phyloP scores from a whole-genome alignment of 2,329 filamentous ascomycete genomes.

The Phaeosphaeriaceae sp. region DNA sequence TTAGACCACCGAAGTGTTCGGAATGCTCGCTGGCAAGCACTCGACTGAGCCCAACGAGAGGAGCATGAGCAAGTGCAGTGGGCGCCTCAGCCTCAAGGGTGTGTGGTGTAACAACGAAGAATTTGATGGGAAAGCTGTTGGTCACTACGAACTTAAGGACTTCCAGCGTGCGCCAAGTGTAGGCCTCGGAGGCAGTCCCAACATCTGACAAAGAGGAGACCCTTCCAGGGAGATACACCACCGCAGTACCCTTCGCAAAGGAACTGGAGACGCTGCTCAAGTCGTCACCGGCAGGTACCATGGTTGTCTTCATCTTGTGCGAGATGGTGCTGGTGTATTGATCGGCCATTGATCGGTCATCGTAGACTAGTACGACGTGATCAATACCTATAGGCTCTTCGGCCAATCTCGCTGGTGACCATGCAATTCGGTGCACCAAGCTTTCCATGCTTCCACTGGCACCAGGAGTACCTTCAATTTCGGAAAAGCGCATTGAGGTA shows the following conservation, averaged over 20 bases:
- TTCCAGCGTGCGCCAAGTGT: slow-evolving; percentile 14
- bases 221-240: slow-evolving; percentile 14
- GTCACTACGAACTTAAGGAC: slow-evolving; percentile 6
- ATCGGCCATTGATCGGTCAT: slow-evolving; percentile 4
- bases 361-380: slow-evolving; percentile 27
- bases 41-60: slow-evolving; percentile 46
- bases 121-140: slow-evolving; percentile 4
- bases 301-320: neutral
- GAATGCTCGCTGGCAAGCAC: slow-evolving; percentile 50
- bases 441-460: slow-evolving; percentile 31
- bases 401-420: slow-evolving; percentile 43
- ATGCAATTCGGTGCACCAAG: slow-evolving; percentile 49
- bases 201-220: slow-evolving; percentile 21
- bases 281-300: neutral
- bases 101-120: slow-evolving; percentile 38
- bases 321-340: slow-evolving; percentile 7
- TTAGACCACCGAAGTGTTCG: slow-evolving; percentile 48
- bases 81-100: slow-evolving; percentile 23
- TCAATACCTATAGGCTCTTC: slow-evolving; percentile 36
- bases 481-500: slow-evolving; percentile 21
- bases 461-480: slow-evolving; percentile 33
- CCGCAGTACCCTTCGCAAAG: slow-evolving; percentile 3
- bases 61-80: slow-evolving; percentile 40
- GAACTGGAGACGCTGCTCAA: neutral
- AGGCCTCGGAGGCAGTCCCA: slow-evolving; percentile 6